Evolutionary conservation across 257 asterid genomes (phyloP).

Genomic region (Lavandula angustifolia): DNA sequence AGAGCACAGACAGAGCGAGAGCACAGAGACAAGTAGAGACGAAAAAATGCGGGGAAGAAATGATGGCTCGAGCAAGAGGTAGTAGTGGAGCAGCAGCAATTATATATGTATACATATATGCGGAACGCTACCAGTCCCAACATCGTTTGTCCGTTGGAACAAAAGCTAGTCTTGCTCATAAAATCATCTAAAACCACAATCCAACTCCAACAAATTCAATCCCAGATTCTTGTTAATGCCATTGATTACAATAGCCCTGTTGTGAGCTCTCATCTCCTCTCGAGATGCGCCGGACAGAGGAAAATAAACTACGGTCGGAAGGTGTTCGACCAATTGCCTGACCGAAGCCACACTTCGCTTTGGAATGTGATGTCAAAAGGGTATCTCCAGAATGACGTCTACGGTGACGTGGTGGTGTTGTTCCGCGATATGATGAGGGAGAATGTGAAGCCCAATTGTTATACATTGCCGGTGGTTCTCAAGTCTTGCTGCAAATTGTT

Average conservation of each 20-base stretch:
- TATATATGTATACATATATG: background rate
- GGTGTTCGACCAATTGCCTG: slow-evolving; percentile 62
- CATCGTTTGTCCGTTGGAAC: slow-evolving; percentile 32
- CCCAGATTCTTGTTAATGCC: slow-evolving; percentile 56
- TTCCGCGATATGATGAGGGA: slow-evolving; percentile 63
- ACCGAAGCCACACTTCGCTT: slow-evolving; percentile 51
- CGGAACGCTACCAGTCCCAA: background rate
- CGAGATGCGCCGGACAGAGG: slow-evolving; percentile 43
- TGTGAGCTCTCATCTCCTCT: slow-evolving; percentile 53
- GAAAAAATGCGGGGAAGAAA: background rate
- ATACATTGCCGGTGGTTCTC: slow-evolving; percentile 67
- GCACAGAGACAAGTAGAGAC: background rate
- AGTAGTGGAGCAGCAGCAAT: background rate
- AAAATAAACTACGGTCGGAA: slow-evolving; percentile 44
- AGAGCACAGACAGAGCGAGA: background rate
- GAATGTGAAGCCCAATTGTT: slow-evolving; percentile 61
- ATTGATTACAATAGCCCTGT: slow-evolving; percentile 46
- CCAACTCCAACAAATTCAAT: slow-evolving; percentile 63
- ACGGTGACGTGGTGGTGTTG: slow-evolving; percentile 41
- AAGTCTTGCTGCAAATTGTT: slow-evolving; percentile 61
- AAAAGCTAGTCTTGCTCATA: slow-evolving; percentile 41
- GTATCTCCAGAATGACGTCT: slow-evolving; percentile 53
- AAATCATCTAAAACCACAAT: slow-evolving; percentile 61
- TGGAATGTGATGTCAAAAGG: slow-evolving; percentile 82
- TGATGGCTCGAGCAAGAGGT: background rate